Base-by-base conservation (phyloP, 208 protist species). In the Wallacemonas sp. region DNA sequence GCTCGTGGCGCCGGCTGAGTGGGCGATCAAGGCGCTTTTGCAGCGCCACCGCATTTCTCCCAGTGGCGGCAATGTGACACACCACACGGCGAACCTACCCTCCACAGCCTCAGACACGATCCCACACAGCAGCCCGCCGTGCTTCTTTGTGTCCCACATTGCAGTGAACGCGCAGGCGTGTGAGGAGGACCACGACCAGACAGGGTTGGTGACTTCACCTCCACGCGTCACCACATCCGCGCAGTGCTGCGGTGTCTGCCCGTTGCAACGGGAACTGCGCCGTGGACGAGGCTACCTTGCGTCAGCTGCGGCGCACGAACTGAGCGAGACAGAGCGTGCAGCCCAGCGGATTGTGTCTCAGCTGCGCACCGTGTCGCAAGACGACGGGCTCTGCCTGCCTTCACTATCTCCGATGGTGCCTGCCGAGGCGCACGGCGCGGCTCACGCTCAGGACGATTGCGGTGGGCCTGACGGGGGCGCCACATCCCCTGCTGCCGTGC, bases 231-330 rank as follows among this genome's bases (percentile, higher is more conserved):
- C n/a, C n/a, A n/a, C n/a, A n/a, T n/a, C n/a, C n/a, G n/a, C n/a
- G n/a, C n/a, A n/a, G n/a, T 58, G 51, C 51, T 58, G 51, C 19
- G 51, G 51, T 27, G 51, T 58, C 30, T 58, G 51, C 31, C 51
- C 51, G 30, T 31, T 58, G 26, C 51, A 58, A 1, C 6, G 51
- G 4, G 11, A 39, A 3, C 30, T 58, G 30, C 51, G 51, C 9
- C 21, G 0, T 3, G 24, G 21, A 0, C 46, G 22, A 0, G 44
- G 12, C n/a, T n/a, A n/a, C n/a, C n/a, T n/a, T n/a, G n/a, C n/a
- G n/a, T n/a, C n/a, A n/a, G n/a, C n/a, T n/a, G n/a, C n/a, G n/a
- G n/a, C n/a, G n/a, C 24, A 17, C 26, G 46, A 0, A 5, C 5
- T 17, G 5, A 54, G 46, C 22, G 21, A 4, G 11, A 21, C 46